These are phyloP conservation scores for Westerdykella aurantiaca DNA, from an alignment of 2,329 filamentous ascomycete genomes.

Conservation along the genomic window DNA sequence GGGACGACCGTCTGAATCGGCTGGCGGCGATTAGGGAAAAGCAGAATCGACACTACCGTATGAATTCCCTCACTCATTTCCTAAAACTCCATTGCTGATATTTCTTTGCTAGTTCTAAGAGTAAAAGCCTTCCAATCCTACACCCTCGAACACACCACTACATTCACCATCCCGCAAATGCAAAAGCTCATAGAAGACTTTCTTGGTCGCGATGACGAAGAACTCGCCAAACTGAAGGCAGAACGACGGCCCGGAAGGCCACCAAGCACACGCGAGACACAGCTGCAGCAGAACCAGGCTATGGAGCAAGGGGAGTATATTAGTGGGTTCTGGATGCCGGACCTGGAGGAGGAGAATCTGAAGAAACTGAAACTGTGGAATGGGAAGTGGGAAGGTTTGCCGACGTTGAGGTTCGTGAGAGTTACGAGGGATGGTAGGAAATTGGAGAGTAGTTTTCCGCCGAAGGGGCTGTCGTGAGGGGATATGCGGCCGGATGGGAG, in stretches of 20 bases:
- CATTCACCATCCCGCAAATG: constrained; percentile 49
- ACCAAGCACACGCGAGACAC: constrained; percentile 68
- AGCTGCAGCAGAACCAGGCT: constrained; percentile 65
- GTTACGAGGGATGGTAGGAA: constrained; percentile 60
- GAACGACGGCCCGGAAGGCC: constrained; percentile 73
- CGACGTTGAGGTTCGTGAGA: constrained; percentile 70
- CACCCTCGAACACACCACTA: constrained; percentile 47
- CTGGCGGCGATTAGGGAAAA: constrained; percentile 64
- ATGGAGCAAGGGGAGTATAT: constrained; percentile 73
- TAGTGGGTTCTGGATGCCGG: constrained; percentile 80
- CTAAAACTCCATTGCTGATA: background rate
- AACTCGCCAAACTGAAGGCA: constrained; percentile 60
- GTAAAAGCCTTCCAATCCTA: constrained; percentile 67
- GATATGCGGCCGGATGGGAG: background rate
- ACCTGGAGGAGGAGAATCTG: constrained; percentile 65
- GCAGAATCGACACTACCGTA: constrained; percentile 68
- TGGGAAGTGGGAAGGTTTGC: constrained; percentile 75
- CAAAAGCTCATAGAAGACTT: constrained; percentile 46
- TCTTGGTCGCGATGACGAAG: constrained; percentile 62
- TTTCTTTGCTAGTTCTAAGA: constrained; percentile 52
- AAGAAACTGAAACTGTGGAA: constrained; percentile 68
- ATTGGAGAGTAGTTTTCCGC: constrained; percentile 72
- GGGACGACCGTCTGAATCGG: constrained; percentile 77
- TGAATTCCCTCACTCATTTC: constrained; percentile 3
- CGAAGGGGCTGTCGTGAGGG: constrained; percentile 42